Percentiles rank a stretch among this genome's conserved stretches.
phyloP scores from a whole-genome alignment of 164 flowering plant genomes.

The Liriodendron chinense region DNA sequence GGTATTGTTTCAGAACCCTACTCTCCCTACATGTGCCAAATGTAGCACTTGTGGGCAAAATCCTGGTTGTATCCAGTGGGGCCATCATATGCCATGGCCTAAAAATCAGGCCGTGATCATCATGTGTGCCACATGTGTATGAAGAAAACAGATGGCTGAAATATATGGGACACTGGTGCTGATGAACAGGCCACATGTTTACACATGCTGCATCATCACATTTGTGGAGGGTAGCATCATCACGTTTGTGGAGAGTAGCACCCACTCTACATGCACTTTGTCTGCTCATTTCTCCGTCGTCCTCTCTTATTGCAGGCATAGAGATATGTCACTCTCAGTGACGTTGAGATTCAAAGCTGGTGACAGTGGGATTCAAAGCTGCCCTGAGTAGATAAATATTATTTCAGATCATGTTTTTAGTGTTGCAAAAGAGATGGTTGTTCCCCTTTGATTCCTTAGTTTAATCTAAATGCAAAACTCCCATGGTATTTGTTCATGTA shows the following conservation, averaged over 20 bases:
- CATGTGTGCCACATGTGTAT: too few relatives aligned
- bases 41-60: too few relatives aligned
- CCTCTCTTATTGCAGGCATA: slow-evolving; percentile 10
- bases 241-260: too few relatives aligned
- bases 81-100: too few relatives aligned
- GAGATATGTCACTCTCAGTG: not conserved
- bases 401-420: slow-evolving; percentile 1
- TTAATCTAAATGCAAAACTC: not conserved
- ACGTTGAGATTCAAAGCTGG: not conserved
- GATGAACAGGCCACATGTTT: too few relatives aligned
- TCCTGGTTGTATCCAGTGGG: too few relatives aligned
- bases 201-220: too few relatives aligned
- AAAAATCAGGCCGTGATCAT: too few relatives aligned
- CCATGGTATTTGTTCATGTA: slow-evolving; percentile 10
- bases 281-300: too few relatives aligned
- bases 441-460: not conserved
- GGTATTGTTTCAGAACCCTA: slow-evolving; percentile 10
- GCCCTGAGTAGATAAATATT: slow-evolving; percentile 6
- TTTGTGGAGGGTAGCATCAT: too few relatives aligned
- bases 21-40: not conserved
- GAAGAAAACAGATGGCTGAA: too few relatives aligned
- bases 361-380: not conserved
- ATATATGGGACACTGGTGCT: too few relatives aligned
- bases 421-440: not conserved
- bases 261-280: not conserved